phyloP scores from a whole-genome alignment of 2,329 filamentous ascomycete species.

The Cadophora gregata region DNA sequence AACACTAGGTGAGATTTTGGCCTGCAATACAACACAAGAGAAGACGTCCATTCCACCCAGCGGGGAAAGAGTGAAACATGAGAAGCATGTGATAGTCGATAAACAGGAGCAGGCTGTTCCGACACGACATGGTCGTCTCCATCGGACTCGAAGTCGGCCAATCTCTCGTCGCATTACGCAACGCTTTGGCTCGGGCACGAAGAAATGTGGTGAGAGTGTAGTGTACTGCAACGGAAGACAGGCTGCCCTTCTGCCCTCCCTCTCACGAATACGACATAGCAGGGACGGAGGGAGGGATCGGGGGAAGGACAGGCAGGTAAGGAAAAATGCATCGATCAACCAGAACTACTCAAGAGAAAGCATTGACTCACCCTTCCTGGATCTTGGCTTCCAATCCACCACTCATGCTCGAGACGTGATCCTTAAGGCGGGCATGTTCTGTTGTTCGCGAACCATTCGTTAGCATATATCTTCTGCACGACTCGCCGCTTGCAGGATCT shows the following conservation, averaged over 20 bases:
- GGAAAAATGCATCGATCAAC: conserved; percentile 16
- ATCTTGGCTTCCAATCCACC: conserved; percentile 90
- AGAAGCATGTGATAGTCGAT: conserved; percentile 4
- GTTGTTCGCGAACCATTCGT: conserved; percentile 41
- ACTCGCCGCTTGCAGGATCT: conserved; percentile 38
- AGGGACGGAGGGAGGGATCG: background rate
- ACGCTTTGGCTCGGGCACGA: background rate
- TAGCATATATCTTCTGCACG: conserved; percentile 45
- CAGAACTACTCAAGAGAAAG: conserved; percentile 17
- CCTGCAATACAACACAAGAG: background rate
- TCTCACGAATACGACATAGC: background rate
- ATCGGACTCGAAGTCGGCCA: background rate
- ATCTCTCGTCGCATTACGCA: background rate
- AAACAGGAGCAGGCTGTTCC: background rate
- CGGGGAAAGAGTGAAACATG: background rate
- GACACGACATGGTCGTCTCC: background rate
- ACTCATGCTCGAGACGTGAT: conserved; percentile 84
- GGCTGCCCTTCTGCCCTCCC: background rate
- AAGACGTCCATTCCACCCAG: background rate
- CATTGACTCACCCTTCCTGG: conserved; percentile 81
- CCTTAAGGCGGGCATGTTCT: conserved; percentile 94
- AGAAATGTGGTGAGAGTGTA: background rate
- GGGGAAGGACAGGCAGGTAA: conserved; percentile 19
- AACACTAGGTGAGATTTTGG: background rate
- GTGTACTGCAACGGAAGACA: conserved; percentile 1